These are phyloP conservation scores for Aspergillus piperis DNA, from an alignment of 2,329 filamentous ascomycete genomes.

Conservation along the genomic window DNA sequence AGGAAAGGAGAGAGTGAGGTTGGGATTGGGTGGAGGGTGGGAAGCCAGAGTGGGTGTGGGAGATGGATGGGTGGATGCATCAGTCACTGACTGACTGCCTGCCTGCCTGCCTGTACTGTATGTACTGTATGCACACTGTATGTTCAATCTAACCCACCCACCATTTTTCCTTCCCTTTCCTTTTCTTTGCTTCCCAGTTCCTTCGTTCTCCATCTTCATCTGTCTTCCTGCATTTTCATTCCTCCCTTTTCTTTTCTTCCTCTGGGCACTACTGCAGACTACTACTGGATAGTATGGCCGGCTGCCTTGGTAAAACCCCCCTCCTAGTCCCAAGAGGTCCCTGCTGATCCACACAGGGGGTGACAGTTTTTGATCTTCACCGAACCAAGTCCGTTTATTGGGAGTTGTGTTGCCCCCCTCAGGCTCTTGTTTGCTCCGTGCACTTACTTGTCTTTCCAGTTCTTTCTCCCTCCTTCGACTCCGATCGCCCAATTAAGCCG, in stretches of 20 bases:
- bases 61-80: not conserved
- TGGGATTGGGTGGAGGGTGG: not conserved
- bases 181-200: not conserved
- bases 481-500: slow-evolving; percentile 3
- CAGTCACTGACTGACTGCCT: too few species aligned
- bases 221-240: not conserved
- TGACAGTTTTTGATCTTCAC: not conserved
- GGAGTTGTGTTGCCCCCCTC: not conserved
- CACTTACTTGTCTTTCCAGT: not conserved
- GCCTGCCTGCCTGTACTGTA: too few species aligned
- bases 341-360: slow-evolving; percentile 9
- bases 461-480: not conserved
- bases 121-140: too few species aligned
- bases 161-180: not conserved
- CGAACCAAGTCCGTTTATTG: not conserved
- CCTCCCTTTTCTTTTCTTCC: not conserved
- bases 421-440: not conserved
- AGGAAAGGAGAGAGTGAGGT: not conserved
- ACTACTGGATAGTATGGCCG: not conserved
- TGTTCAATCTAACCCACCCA: too few species aligned
- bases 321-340: not conserved
- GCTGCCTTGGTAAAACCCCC: not conserved
- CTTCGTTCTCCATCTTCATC: not conserved
- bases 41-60: too few species aligned
- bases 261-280: not conserved